Percentiles rank a stretch among this genome's conserved stretches.
phyloP scores from a whole-genome alignment of 495 filamentous ascomycete genomes.

The Barbatosphaeria neglecta region DNA sequence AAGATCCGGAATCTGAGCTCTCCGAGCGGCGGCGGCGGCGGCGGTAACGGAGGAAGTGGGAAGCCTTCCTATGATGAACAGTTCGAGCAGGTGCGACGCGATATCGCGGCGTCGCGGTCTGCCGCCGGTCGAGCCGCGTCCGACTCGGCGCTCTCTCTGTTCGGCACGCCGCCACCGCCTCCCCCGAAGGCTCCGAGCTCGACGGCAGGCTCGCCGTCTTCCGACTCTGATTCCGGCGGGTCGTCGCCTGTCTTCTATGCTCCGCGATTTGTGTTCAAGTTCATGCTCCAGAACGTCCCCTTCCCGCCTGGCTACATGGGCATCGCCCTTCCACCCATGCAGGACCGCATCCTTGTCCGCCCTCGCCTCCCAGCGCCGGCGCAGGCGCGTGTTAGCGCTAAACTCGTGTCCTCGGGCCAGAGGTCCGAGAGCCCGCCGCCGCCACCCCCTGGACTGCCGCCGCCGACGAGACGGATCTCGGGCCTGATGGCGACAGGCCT shows the following conservation, averaged over 20 bases:
- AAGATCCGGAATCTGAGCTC: conserved; percentile 50
- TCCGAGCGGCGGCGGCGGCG: not conserved
- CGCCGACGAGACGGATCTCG: conserved; percentile 31
- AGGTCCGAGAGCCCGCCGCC: conserved; percentile 26
- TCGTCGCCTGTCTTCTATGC: conserved; percentile 33
- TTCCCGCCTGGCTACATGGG: conserved; percentile 12
- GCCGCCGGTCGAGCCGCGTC: conserved; percentile 4
- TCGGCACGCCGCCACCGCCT: conserved; percentile 18
- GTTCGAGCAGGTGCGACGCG: conserved; percentile 29
- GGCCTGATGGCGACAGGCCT: conserved; percentile 30
- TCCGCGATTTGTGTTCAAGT: conserved; percentile 32
- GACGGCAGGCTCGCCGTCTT: conserved; percentile 12
- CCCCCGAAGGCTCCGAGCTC: conserved; percentile 12
- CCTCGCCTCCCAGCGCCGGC: conserved; percentile 70
- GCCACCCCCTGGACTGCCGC: conserved; percentile 24
- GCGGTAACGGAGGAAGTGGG: not conserved
- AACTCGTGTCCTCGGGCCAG: conserved; percentile 4
- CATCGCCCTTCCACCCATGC: conserved; percentile 16
- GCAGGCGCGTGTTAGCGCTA: conserved; percentile 40
- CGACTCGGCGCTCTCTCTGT: conserved; percentile 1
- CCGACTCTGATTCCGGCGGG: conserved; percentile 28
- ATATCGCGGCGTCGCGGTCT: conserved; percentile 26
- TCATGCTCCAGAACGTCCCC: conserved; percentile 18
- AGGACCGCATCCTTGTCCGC: conserved; percentile 43
- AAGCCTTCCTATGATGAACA: conserved; percentile 26